Evolutionary conservation across 768 basidiomycete genomes (phyloP), one percentile per base, ranked within the genome.

Genomic region (Flagelloscypha sp.): DNA sequence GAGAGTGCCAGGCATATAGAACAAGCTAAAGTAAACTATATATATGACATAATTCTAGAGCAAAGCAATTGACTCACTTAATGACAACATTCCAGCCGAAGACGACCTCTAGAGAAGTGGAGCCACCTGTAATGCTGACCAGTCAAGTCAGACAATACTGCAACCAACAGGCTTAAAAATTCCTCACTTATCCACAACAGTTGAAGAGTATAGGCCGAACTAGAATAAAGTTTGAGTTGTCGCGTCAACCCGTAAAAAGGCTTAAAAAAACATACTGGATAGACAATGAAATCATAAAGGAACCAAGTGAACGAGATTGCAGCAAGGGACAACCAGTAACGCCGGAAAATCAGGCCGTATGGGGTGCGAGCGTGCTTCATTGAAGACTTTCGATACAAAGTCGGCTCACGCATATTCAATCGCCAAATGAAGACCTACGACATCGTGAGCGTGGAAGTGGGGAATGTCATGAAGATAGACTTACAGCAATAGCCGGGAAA

Each of bases 341-440:
- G 76, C 49, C 69, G 79, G 25, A 94, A 42, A 45, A 92, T 65
- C 17, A 95, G 68, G 53, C 55, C 42, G 52, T 92, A 90, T 0
- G 90, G 90, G 37, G 87, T 82, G 27, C 57, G 66, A 7, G 75
- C 70, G 30, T 70, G 53, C 47, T 76, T 84, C 85, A 93, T 90
- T 1, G 84, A 79, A 55, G 85, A 74, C 45, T 74, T 79, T 54
- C 70, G 78, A 55, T 70, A 92, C 12, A 76, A 64, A 9, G 65
- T 65, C 1, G 89, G 86, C 48, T 93, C 86, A 19, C 78, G 69
- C 83, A 93, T 88, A 41, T 67, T 73, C 35, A 88, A 51, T 45
- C 90, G 86, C 88, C 90, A 93, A 33, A 87, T 48, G 48, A 93
- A 76, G n/a, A 93, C n/a, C n/a, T n/a, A n/a, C n/a, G n/a, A n/a